Base-by-base conservation (phyloP, 75 land plant genomes). In the Adiantum capillusveneris region DNA sequence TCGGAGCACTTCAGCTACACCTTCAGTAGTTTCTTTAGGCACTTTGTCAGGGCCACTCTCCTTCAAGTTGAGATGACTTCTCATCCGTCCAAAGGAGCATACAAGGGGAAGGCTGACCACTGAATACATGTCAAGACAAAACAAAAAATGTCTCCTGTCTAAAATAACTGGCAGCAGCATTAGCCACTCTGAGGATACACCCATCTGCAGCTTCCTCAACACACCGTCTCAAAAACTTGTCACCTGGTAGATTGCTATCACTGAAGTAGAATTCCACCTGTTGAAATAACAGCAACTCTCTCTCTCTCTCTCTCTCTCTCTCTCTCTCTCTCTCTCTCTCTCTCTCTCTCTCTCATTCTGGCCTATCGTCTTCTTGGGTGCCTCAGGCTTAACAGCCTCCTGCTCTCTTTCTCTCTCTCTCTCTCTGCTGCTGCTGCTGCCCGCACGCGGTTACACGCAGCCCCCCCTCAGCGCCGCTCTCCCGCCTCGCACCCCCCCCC, bases 241-340 rank as follows among this genome's bases (percentile, higher is more conserved):
- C 99, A 11, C 77, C 68, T 11, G 99, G 92, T 26, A 95, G 78
- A 76, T 91, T 95, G 71, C 97, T 90, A 57, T 95, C 99, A 36
- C 99, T 82, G 66, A 95, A 84, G 61, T 95, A 95, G 54, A 84
- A 95, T 67, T 95, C 99, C 0, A 95, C 97, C 99, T 95, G 77
- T 64, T 50, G 58, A 18, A 58, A 12, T 56, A 58, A 12, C 42
- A 25, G 21, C 5, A 2, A 12, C 29, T 44, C 39, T 45, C 19
- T 28, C 53, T 28, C 30, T 16, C 24, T 39, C 53, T 44, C 50
- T 44, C 20, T 37, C 29, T 22, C 39, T 28, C 20, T 62, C 25
- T 18, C 54, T 21, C 53, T 18, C 30, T 29, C 21, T 20, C 21
- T 29, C 28, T 55, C 31, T 27, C 28, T 28, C 57, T 55, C 29